Conservation (phyloP, 1,139 yeast genomes). For the Magnusiomyces sp. region DNA sequence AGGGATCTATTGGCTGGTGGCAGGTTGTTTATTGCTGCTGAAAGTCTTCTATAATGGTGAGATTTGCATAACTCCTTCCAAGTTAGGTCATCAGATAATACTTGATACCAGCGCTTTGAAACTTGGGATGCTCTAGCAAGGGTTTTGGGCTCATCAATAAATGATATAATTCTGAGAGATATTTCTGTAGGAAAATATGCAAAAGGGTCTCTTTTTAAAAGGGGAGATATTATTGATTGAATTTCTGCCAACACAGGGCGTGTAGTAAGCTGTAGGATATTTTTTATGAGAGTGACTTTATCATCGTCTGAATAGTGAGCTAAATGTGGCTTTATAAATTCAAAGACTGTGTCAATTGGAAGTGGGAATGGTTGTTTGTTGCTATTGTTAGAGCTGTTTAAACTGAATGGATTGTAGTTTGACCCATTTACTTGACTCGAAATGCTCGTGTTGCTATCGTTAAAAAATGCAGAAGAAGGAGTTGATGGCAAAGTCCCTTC, state of each 20-base stretch:
- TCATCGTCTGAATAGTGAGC: slow-evolving; percentile 13
- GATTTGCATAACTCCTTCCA: slow-evolving; percentile 37
- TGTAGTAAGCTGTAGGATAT: slow-evolving; percentile 9
- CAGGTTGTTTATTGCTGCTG: slow-evolving; percentile 30
- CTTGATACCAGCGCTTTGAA: slow-evolving; percentile 35
- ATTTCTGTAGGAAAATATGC: slow-evolving; percentile 76
- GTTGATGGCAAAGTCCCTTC: slow-evolving; percentile 7
- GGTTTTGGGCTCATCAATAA: slow-evolving; percentile 50
- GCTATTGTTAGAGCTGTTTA: too few relatives aligned
- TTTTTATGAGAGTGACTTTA: slow-evolving; percentile 8
- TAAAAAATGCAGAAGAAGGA: slow-evolving; percentile 5
- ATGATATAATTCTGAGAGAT: slow-evolving; percentile 73
- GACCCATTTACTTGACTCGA: too few relatives aligned
- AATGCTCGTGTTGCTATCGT: not conserved
- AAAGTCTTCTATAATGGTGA: slow-evolving; percentile 34
- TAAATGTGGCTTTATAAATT: slow-evolving; percentile 8
- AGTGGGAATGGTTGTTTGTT: slow-evolving; percentile 5
- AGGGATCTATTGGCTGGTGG: slow-evolving; percentile 6
- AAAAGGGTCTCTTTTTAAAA: slow-evolving; percentile 81
- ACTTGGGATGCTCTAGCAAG: slow-evolving; percentile 39
- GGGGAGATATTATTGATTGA: slow-evolving; percentile 63
- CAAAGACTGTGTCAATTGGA: slow-evolving; percentile 4
- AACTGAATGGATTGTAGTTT: too few relatives aligned
- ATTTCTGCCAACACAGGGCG: slow-evolving; percentile 62
- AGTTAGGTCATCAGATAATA: slow-evolving; percentile 36